Evolutionary conservation across 129 eudicot species (phyloP).

Genomic region (Tanacetum coccineum): DNA sequence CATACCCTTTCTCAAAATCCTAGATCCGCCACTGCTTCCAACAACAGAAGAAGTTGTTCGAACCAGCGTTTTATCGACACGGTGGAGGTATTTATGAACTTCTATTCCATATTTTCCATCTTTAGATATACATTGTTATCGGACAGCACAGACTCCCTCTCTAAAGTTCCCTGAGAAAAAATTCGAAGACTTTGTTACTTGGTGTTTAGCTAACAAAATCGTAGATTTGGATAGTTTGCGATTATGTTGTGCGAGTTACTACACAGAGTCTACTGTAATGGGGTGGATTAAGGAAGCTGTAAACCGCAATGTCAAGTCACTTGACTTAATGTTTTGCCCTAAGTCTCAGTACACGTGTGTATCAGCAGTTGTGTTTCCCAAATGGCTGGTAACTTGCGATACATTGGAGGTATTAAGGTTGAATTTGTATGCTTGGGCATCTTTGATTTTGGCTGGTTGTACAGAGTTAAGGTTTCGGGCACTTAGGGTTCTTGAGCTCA

Average conservation of each 20-base stretch:
- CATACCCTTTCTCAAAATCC: too few relatives aligned
- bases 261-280: not conserved
- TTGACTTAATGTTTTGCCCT: not conserved
- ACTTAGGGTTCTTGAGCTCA: not conserved
- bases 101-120: not conserved
- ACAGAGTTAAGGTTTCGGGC: not conserved
- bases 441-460: not conserved
- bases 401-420: not conserved
- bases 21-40: not conserved
- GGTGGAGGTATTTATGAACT: constrained; percentile 14
- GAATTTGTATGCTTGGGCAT: not conserved
- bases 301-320: not conserved
- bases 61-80: not conserved
- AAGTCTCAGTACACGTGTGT: too few relatives aligned
- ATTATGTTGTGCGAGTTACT: not conserved
- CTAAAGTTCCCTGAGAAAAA: too few relatives aligned
- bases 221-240: not conserved
- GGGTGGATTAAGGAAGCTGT: not conserved
- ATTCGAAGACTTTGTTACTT: not conserved
- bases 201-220: not conserved
- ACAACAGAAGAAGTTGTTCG: not conserved
- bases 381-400: not conserved
- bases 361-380: not conserved
- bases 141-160: not conserved
- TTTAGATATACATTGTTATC: not conserved